phyloP scores from a whole-genome alignment of 139 green algal genomes.

The Coelastrella sp. region DNA sequence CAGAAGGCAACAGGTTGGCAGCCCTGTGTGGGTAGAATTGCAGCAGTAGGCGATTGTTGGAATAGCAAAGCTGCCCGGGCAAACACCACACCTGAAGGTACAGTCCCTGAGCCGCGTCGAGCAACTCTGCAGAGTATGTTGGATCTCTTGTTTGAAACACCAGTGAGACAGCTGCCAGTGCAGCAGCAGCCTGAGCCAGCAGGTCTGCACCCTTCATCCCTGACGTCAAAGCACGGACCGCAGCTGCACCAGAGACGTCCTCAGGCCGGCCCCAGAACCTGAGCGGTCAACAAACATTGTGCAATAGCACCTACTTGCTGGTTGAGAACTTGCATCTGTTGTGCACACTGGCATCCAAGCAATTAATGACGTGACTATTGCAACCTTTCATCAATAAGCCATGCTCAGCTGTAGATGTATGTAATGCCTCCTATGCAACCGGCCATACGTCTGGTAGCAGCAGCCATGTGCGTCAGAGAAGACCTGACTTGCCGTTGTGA shows the following conservation, averaged over 20 bases:
- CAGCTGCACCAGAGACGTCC: conserved; percentile 53
- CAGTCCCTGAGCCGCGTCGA: conserved; percentile 34
- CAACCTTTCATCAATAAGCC: too few relatives aligned
- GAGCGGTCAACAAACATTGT: not conserved
- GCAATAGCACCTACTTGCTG: too few relatives aligned
- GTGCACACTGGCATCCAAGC: too few relatives aligned
- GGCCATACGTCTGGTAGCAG: too few relatives aligned
- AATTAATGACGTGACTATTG: too few relatives aligned
- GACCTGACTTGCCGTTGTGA: too few relatives aligned
- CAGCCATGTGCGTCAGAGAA: too few relatives aligned
- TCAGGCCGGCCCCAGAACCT: conserved; percentile 70
- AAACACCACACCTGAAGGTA: conserved; percentile 22
- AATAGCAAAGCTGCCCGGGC: not conserved
- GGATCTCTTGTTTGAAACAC: conserved; percentile 63
- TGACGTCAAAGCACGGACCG: conserved; percentile 36
- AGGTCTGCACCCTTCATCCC: conserved; percentile 59
- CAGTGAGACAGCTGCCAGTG: conserved; percentile 73
- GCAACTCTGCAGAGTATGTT: conserved; percentile 47
- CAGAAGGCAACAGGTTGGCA: not conserved
- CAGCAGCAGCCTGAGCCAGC: conserved; percentile 68
- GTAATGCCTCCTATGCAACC: too few relatives aligned
- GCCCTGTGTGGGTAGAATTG: not conserved
- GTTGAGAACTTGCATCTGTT: too few relatives aligned
- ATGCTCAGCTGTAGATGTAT: too few relatives aligned
- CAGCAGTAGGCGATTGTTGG: too few relatives aligned